Evolutionary conservation across 2,329 filamentous ascomycete species (phyloP).

Genomic region (Zymoseptoria tritici): DNA sequence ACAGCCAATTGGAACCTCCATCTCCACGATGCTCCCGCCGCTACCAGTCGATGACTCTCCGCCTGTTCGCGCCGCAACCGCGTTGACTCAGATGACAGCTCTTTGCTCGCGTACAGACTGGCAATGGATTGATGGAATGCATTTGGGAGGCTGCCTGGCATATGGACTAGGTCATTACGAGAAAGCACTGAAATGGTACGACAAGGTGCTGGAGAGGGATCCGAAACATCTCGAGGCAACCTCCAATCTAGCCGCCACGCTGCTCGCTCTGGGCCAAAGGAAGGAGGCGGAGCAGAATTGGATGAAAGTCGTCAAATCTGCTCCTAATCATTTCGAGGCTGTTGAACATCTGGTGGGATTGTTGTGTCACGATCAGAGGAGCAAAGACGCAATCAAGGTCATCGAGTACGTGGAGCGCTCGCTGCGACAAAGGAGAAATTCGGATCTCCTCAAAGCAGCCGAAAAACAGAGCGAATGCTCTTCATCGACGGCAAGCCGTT

Average conservation of each 20-base stretch:
- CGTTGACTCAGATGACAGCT: conserved; percentile 63
- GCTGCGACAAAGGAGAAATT: conserved; percentile 47
- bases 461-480: conserved; percentile 55
- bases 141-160: conserved; percentile 82
- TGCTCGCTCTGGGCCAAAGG: conserved; percentile 74
- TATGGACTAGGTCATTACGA: conserved; percentile 83
- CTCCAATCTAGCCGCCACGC: conserved; percentile 83
- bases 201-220: conserved; percentile 55
- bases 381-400: conserved; percentile 75
- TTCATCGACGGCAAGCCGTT: conserved; percentile 45
- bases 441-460: conserved; percentile 40
- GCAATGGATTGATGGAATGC: conserved; percentile 89
- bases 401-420: conserved; percentile 78
- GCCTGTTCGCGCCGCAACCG: conserved; percentile 52
- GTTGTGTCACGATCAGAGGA: conserved; percentile 72
- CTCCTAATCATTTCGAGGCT: conserved; percentile 86
- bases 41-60: conserved; percentile 31
- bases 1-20: conserved; percentile 26
- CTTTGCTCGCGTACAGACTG: conserved; percentile 74
- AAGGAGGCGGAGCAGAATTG: conserved; percentile 81
- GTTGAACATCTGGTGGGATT: conserved; percentile 89
- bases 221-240: conserved; percentile 77
- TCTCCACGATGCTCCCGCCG: conserved; percentile 29
- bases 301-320: conserved; percentile 72
- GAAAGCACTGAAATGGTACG: conserved; percentile 68